Conservation (phyloP, 129 eudicot species). For the Cynara cardunculus region DNA sequence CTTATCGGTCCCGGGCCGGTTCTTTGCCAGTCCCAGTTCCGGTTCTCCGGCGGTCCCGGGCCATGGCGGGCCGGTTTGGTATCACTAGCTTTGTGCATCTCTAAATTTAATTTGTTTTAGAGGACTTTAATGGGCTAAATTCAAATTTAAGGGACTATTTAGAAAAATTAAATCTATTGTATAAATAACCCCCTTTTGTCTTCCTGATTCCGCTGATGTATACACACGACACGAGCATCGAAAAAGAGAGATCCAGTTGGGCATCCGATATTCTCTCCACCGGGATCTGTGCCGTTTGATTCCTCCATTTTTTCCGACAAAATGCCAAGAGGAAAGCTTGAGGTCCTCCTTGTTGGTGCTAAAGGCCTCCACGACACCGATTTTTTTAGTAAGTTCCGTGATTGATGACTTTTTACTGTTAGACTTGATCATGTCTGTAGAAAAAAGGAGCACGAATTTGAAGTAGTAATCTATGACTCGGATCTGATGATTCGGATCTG, state of each 20-base stretch:
- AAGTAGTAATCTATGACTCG: not conserved
- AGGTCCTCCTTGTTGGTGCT: conserved; percentile 59
- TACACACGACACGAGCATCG: conserved; percentile 30
- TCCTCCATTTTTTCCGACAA: conserved; percentile 18
- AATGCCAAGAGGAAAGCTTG: conserved; percentile 56
- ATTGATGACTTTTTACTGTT: not conserved
- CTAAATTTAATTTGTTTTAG: not conserved
- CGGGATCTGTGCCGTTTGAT: conserved; percentile 16
- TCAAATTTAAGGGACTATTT: conserved; percentile 1
- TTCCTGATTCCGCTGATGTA: conserved; percentile 24
- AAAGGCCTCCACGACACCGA: conserved; percentile 77
- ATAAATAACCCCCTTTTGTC: conserved; percentile 19
- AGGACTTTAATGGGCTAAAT: not conserved
- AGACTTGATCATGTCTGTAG: not conserved
- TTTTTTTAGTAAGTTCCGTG: conserved; percentile 46
- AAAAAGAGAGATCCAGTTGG: not conserved
- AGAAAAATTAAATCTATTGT: not conserved
- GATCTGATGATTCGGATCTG: conserved; percentile 21
- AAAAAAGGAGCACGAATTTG: not conserved
- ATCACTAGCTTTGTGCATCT: too few relatives aligned
- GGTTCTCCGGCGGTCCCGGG: too few relatives aligned
- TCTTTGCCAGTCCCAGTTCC: too few relatives aligned
- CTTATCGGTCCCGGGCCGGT: too few relatives aligned
- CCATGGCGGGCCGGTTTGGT: too few relatives aligned
- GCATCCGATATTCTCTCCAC: conserved; percentile 35